phyloP scores from a whole-genome alignment of 2,329 filamentous ascomycete genomes.

The Colletotrichum limetticola region DNA sequence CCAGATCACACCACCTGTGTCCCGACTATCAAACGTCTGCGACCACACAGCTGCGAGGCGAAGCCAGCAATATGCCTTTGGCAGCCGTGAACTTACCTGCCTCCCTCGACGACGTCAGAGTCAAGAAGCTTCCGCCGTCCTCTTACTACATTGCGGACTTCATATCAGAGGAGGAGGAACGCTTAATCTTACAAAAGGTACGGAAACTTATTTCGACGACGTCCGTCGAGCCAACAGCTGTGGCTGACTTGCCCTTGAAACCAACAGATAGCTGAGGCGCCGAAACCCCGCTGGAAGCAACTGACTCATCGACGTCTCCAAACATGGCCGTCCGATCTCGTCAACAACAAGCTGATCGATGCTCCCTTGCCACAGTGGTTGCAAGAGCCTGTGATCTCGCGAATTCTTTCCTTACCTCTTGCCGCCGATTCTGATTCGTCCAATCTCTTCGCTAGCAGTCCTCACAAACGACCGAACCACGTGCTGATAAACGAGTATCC shows the following conservation, averaged over 20 bases:
- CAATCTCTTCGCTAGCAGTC: conserved; percentile 70
- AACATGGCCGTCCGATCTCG: conserved; percentile 87
- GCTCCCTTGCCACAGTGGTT: conserved; percentile 82
- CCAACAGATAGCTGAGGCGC: conserved; percentile 68
- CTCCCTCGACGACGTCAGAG: conserved; percentile 61
- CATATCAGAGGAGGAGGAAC: conserved; percentile 80
- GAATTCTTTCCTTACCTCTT: conserved; percentile 61
- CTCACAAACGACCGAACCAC: conserved; percentile 85
- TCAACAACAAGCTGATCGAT: conserved; percentile 80
- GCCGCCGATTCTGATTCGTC: conserved; percentile 33
- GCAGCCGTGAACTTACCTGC: conserved; percentile 48
- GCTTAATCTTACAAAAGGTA: conserved; percentile 76
- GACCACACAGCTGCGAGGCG: neutral
- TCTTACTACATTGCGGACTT: conserved; percentile 92
- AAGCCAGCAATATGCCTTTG: conserved; percentile 9
- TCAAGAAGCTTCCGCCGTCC: conserved; percentile 67
- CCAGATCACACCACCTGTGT: neutral
- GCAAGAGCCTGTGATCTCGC: conserved; percentile 73
- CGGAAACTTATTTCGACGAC: neutral
- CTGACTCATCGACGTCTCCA: conserved; percentile 91
- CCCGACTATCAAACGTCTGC: conserved; percentile 1
- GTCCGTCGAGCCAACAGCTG: neutral
- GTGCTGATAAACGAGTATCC: conserved; percentile 94
- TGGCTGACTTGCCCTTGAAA: conserved; percentile 38
- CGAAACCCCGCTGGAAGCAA: conserved; percentile 84